These are phyloP conservation scores for Plantago elongata DNA, from an alignment of 257 asterid genomes.

Conservation along the genomic window DNA sequence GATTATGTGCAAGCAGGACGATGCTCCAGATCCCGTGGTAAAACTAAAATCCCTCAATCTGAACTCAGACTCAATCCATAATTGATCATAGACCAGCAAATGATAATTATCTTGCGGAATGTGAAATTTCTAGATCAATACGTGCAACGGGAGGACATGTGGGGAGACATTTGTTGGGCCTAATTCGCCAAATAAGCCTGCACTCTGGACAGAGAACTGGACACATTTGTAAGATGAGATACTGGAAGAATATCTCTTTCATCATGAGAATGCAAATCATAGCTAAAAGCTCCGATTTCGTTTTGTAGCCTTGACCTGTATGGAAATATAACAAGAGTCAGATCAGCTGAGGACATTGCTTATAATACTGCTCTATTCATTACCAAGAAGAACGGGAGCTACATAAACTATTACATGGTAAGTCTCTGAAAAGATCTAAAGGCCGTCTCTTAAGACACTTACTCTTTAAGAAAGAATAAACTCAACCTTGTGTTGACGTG, in stretches of 20 bases:
- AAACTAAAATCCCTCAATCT: neutral
- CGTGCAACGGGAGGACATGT: slow-evolving; percentile 81
- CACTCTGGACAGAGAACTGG: slow-evolving; percentile 97
- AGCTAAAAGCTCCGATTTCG: neutral
- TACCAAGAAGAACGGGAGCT: slow-evolving; percentile 76
- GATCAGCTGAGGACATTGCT: slow-evolving; percentile 63
- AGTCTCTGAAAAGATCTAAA: neutral
- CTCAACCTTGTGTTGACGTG: neutral
- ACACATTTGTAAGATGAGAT: slow-evolving; percentile 65
- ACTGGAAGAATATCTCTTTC: neutral
- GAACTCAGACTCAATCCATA: neutral
- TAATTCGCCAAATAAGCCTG: slow-evolving; percentile 86
- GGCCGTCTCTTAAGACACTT: too few species aligned
- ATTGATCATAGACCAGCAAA: neutral
- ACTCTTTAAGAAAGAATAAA: too few species aligned
- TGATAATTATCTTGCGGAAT: neutral
- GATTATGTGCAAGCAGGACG: slow-evolving; percentile 94
- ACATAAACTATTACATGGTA: slow-evolving; percentile 89
- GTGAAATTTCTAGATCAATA: slow-evolving; percentile 51
- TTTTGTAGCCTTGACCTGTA: slow-evolving; percentile 51
- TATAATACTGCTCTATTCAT: slow-evolving; percentile 70
- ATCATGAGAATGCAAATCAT: neutral
- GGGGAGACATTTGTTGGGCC: slow-evolving; percentile 87
- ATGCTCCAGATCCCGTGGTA: slow-evolving; percentile 91
- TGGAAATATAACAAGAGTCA: slow-evolving; percentile 47